Base-by-base conservation (phyloP, 2,329 filamentous ascomycete genomes). In the Neoarthrinium moseri region DNA sequence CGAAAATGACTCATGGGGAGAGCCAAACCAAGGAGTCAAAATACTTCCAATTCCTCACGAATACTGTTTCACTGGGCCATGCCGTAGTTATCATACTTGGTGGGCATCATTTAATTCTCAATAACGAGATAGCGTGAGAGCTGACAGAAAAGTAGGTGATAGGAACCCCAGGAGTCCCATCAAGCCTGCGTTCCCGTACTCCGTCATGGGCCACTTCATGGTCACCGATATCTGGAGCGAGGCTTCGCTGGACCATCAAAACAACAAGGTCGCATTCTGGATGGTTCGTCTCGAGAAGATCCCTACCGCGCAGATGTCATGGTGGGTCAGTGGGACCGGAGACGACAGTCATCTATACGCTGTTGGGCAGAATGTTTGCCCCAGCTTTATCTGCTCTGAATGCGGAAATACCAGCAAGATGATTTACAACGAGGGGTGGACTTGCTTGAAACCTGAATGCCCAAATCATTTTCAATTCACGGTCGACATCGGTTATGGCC, bases 211-310 rank as follows among this genome's bases (percentile, higher is more conserved):
- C n/a, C 83, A 75, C 61, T 91, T 88, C 59, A 79, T 83, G 39
- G 69, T 87, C 11, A 86, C 84, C 0, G 70, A 85, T 39, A 70
- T 89, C 0, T 91, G 87, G 87, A 70, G 66, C 10, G 87, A 91
- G 54, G 75, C 72, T 48, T 67, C 67, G 4, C 51, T 65, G 1
- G 60, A 69, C 1, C 61, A 59, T 2, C 55, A 54, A 2, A 69
- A 61, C 5, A 64, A 61, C 1, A 27, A 46, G 0, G 51, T 63
- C 5, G 59, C 54, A 1, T 52, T 63, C 0, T 75, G 78, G 54
- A 82, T 80, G 51, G 73, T 86, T 21, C 78, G 86, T 0, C 75
- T 89, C 4, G 83, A 91, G 59, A 86, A 86, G 49, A 64, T 87
- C 0, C 61, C 83, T 13, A 58, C 75, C 0, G 48, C 57, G 0